phyloP scores from a whole-genome alignment of 2,329 filamentous ascomycete genomes.

The Leptosphaerulina australis region DNA sequence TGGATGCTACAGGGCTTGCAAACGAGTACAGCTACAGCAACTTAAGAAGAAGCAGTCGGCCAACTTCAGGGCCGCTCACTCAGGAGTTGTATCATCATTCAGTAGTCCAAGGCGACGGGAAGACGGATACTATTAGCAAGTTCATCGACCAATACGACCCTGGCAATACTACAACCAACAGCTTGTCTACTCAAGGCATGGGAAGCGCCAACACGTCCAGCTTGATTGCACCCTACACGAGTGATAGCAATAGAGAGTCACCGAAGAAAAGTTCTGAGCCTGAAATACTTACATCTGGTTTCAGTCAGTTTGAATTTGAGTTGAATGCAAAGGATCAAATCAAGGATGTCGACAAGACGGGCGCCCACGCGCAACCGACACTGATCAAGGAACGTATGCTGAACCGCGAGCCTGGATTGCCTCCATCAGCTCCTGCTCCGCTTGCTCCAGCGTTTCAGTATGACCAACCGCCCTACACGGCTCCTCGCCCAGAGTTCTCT shows the following conservation, averaged over 20 bases:
- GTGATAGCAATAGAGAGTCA: background rate
- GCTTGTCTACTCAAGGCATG: background rate
- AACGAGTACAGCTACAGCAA: conserved; percentile 24
- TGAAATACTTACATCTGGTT: conserved; percentile 14
- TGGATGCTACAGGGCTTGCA: conserved; percentile 21
- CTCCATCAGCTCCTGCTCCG: conserved; percentile 34
- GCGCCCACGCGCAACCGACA: background rate
- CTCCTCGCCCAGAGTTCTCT: conserved; percentile 22
- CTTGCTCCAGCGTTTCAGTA: conserved; percentile 38
- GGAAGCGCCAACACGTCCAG: background rate
- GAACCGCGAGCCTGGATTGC: conserved; percentile 24
- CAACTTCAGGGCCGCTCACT: conserved; percentile 18
- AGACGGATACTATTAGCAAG: conserved; percentile 44
- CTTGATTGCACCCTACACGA: conserved; percentile 4
- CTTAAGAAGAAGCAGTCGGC: conserved; percentile 17
- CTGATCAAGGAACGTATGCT: conserved; percentile 14
- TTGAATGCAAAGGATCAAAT: conserved; percentile 1
- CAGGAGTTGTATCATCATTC: conserved; percentile 25
- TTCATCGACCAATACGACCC: conserved; percentile 41
- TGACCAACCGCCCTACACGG: conserved; percentile 13
- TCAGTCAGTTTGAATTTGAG: conserved; percentile 38
- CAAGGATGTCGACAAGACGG: background rate
- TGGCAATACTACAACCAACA: conserved; percentile 10
- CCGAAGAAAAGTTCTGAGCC: conserved; percentile 4
- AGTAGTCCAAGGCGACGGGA: conserved; percentile 19